Evolutionary conservation across 805 yeast genomes (phyloP), one percentile per base, ranked within the genome.

Genomic region (Phaffomyces antillensis): DNA sequence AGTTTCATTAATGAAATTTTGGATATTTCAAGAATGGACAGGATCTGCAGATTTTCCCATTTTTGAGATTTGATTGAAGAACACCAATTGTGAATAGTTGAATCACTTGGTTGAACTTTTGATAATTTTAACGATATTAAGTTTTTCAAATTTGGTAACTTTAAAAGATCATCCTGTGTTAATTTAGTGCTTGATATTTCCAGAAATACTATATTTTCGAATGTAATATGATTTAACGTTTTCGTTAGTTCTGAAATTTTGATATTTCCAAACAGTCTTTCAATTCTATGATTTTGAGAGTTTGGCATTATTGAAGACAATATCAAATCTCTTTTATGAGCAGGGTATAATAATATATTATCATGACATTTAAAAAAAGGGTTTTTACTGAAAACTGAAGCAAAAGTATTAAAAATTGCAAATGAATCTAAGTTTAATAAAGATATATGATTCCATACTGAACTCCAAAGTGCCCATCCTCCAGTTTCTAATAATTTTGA

Each of bases 391-490:
- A 60, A 64, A 3, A 37, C 49, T 4, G 56, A 36, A 0, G 60
- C 64, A 50, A 68, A 67, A 11, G 57, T 20, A 9, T 45, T 44
- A 48, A 63, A 68, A 1, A 62, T 26, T 1, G 37, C 30, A 24
- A 64, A 65, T 0, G 61, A 48, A 46, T 68, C 73, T 8, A 44
- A 41, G 40, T 51, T 61, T 65, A 48, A 55, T 43, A 17, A 38
- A 20, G 49, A 58, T 28, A 66, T 58, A 41, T 47, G 49, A 1
- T 49, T 13, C 73, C 73, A 69, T 1, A 67, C 67, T 2, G 16
- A 25, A 9, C 39, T 30, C 71, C 71, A 66, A 7, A 56, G 40
- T 30, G 37, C 38, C 61, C 53, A 66, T 40, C 24, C 52, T 9
- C 44, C 52, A 10, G 51, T 40, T 13, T 42, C 42, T 7, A 68